phyloP scores from a whole-genome alignment of 2,329 filamentous ascomycete species.

The Shiraia bambusicola region DNA sequence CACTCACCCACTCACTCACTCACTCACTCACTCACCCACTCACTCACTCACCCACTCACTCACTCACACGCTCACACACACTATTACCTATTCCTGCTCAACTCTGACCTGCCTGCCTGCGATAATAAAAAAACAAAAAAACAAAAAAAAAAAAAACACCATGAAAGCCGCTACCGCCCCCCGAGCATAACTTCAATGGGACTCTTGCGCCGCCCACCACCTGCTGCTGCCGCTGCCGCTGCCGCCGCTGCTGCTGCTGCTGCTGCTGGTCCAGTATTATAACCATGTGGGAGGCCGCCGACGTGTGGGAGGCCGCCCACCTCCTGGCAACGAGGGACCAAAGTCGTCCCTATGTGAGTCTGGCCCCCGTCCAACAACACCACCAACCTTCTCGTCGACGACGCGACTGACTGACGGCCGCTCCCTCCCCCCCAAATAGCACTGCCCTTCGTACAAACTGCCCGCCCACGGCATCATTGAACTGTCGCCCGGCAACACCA shows the following conservation, averaged over 20 bases:
- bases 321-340: slow-evolving; percentile 29
- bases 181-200: slow-evolving; percentile 18
- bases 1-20: no score
- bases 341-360: slow-evolving; percentile 36
- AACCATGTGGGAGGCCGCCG: slow-evolving; percentile 34
- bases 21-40: no score
- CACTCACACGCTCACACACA: no score
- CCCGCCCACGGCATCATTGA: slow-evolving; percentile 60
- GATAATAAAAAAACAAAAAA: no score
- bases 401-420: slow-evolving; percentile 24
- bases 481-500: slow-evolving; percentile 55
- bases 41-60: no score
- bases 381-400: background rate
- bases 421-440: no score
- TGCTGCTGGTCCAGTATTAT: slow-evolving; percentile 42
- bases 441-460: slow-evolving; percentile 64
- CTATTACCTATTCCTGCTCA: no score
- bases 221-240: slow-evolving; percentile 35
- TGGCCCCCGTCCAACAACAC: slow-evolving; percentile 4
- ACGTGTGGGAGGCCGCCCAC: slow-evolving; percentile 23
- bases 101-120: slow-evolving; percentile 7
- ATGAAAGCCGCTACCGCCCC: no score
- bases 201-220: slow-evolving; percentile 28
- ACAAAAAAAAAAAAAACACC: no score
- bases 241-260: slow-evolving; percentile 35